Evolutionary conservation across 768 basidiomycete genomes (phyloP), one percentile per base, ranked within the genome.

Genomic region (Hygrocybe coccinea): DNA sequence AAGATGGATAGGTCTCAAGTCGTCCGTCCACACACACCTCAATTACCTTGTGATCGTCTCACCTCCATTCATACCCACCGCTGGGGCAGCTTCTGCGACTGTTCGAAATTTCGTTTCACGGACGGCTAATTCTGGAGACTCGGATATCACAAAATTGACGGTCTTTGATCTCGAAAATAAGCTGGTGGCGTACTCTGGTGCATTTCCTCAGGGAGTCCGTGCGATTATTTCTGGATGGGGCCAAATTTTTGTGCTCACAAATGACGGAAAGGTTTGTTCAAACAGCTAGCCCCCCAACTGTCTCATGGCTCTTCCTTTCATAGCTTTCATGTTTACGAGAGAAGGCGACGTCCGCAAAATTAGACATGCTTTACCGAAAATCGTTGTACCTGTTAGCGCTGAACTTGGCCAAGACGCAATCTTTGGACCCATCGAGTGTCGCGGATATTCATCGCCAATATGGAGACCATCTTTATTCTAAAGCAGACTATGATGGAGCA

Each of bases 131-230:
- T 61, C 76, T 5, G 53, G 67, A 14, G 78, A 79, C 38, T 69
- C 79, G 0, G 89, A 91, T 50, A 82, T 90, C 37, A 83, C 85
- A 11, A 87, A 84, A 58, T 82, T 98, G 39, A 88, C 87, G 0
- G 81, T 98, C 1, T 87, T 97, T 60, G 95, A 99, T 65, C 82
- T 87, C 36, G 90, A 91, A 64, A 97, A 95, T 71, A 93, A 94
- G 72, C 79, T 94, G 51, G 80, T 95, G 14, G 89, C 90, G 5
- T 94, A 91, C 64, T 83, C 85, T 0, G 87, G 85, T 5, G 80
- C 87, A 2, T 92, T 94, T 63, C 80, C 82, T 19, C 84, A 87
- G 54, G 94, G 94, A 4, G 88, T 98, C 2, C 74, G 89, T 43
- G 87, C 89, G 44, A 78, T 97, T 1, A 78, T 97, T 49, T 88